These are phyloP conservation scores for Hanseniaspora occidentalis DNA, from an alignment of 805 yeast genomes.

Conservation along the genomic window DNA sequence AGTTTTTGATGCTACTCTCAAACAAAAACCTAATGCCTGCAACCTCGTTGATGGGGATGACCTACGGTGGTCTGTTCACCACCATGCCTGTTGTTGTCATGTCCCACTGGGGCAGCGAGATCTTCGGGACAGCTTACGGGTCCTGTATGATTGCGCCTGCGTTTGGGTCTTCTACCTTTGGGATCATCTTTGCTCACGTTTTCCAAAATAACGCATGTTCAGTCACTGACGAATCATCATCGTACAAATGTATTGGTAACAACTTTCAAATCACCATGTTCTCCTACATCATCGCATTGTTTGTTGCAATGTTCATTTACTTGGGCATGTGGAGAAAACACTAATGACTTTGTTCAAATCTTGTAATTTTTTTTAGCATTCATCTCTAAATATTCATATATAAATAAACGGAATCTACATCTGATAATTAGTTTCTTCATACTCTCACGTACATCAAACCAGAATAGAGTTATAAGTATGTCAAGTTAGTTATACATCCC, in stretches of 20 bases:
- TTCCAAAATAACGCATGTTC: constrained; percentile 33
- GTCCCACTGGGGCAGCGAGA: constrained; percentile 74
- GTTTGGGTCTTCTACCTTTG: constrained; percentile 56
- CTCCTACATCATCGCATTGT: not conserved
- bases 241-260: not conserved
- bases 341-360: too few species aligned
- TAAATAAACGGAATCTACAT: too few species aligned
- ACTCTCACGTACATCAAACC: too few species aligned
- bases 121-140: constrained; percentile 91
- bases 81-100: constrained; percentile 77
- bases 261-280: not conserved
- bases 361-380: too few species aligned
- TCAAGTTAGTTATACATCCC: too few species aligned
- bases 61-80: constrained; percentile 79
- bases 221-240: not conserved
- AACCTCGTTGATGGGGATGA: constrained; percentile 48
- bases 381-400: too few species aligned
- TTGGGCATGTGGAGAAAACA: not conserved
- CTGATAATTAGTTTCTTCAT: too few species aligned
- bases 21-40: constrained; percentile 15
- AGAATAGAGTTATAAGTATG: too few species aligned
- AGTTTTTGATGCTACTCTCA: constrained; percentile 18
- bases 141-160: constrained; percentile 83
- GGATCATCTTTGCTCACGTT: constrained; percentile 53
- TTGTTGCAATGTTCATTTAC: not conserved